phyloP scores from a whole-genome alignment of 257 asterid genomes.

The Nicotiana knightiana region DNA sequence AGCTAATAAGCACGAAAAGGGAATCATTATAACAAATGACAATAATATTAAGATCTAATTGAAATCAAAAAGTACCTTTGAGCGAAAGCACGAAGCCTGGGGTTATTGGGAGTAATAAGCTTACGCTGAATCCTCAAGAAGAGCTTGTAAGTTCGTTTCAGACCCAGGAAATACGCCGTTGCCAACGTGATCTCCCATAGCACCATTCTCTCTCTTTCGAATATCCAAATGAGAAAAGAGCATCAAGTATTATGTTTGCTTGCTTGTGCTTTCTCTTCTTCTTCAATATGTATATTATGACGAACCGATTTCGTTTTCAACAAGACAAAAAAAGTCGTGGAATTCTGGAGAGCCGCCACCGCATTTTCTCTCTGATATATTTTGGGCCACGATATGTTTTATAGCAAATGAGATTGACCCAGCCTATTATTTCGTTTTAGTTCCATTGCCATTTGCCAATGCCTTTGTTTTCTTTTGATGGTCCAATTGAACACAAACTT shows the following conservation, averaged over 20 bases:
- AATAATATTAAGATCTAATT: not conserved
- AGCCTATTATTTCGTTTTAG: not conserved
- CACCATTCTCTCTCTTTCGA: conserved; percentile 45
- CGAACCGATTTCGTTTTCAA: conserved; percentile 1
- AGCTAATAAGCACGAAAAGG: not conserved
- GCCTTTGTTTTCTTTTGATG: no score
- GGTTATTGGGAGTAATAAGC: conserved; percentile 50
- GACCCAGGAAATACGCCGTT: conserved; percentile 86
- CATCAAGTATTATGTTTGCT: not conserved
- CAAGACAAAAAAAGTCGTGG: not conserved
- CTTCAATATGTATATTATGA: not conserved
- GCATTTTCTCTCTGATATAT: not conserved
- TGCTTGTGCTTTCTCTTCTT: not conserved
- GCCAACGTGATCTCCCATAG: conserved; percentile 88
- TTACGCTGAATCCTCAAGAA: conserved; percentile 72
- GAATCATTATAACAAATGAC: not conserved
- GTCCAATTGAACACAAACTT: no score
- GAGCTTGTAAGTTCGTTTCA: conserved; percentile 65
- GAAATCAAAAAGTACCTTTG: conserved; percentile 35
- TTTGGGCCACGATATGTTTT: not conserved
- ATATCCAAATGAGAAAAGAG: not conserved
- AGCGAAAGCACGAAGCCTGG: conserved; percentile 56
- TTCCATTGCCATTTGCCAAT: no score
- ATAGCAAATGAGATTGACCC: not conserved
- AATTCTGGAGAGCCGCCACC: not conserved